A percentile compares a stretch with the other conserved stretches of the same genome.
phyloP scores from a whole-genome alignment of 331 rosid species.

The Saraca asoca region DNA sequence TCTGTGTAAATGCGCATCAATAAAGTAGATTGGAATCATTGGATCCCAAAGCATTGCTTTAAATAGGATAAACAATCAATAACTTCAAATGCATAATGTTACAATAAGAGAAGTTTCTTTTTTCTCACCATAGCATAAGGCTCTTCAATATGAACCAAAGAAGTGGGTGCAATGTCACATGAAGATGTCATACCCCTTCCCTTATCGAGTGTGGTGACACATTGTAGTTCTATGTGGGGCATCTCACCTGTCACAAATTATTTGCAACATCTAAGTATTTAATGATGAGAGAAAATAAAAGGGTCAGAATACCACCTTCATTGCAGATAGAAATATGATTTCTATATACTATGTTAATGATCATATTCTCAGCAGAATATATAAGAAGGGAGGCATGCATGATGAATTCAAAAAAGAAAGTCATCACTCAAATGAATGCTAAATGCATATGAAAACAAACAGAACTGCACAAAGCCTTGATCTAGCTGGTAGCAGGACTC shows the following conservation, averaged over 20 bases:
- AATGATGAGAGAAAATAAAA: conserved; percentile 24
- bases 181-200: conserved; percentile 71
- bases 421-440: too few species aligned
- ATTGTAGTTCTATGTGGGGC: conserved; percentile 49
- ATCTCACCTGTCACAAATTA: conserved; percentile 61
- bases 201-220: conserved; percentile 55
- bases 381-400: too few species aligned
- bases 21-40: conserved; percentile 17
- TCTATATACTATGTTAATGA: too few species aligned
- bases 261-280: conserved; percentile 36
- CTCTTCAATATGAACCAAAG: conserved; percentile 76
- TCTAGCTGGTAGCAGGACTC: conserved; percentile 24
- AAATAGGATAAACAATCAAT: neutral
- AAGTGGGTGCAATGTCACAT: conserved; percentile 58
- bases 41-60: conserved; percentile 2
- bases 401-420: too few species aligned
- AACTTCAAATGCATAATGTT: conserved; percentile 9
- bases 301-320: too few species aligned
- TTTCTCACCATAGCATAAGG: conserved; percentile 72
- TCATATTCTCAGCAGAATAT: too few species aligned
- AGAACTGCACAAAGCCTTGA: neutral
- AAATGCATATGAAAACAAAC: too few species aligned
- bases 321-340: too few species aligned
- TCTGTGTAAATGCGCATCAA: neutral
- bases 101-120: neutral